Base-by-base conservation (phyloP, 768 basidiomycete genomes). In the Phanerochaete sordida region DNA sequence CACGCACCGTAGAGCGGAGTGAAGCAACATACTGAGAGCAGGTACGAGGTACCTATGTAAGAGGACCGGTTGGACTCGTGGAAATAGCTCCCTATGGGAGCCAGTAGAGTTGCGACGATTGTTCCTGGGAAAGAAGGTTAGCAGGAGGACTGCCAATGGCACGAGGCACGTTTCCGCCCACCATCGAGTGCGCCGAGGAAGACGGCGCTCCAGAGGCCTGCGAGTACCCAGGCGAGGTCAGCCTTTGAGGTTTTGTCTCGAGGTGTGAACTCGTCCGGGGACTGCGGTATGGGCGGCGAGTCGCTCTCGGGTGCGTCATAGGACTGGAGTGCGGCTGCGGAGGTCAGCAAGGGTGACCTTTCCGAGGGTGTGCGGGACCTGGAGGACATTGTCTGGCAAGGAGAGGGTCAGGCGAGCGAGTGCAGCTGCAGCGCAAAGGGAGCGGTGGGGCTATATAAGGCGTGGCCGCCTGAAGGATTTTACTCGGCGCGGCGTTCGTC, bases 21-120 rank as follows among this genome's bases (percentile, higher is more conserved):
- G 72, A 95, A 94, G 75, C 91, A 94, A 68, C 93, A 94, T 43
- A 94, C 84, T 56, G 90, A 92, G 47, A 95, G 78, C 64, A 95
- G 76, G 76, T 95, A 95, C 13, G 91, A 83, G 13, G 93, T 93
- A 31, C 91, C 95, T 60, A 97, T 86, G 73, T 95, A 95, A 1
- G 90, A 90, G 15, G 91, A 82, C 64, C 90, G 84, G 68, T 88
- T 84, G 35, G 86, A 87, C 70, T 87, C 88, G 68, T 85, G 79
- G 74, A 93, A 95, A 69, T 90, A 82, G 68, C 89, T 92, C 56
- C 92, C 93, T 64, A 95, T 93, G 58, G 91, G 89, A 44, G 88
- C 84, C 60, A 92, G 76, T 52, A 95, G 81, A 1, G 93, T 95
- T 27, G 92, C 93, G 61, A 94, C 92, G 66, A 94, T 87, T 4